These are phyloP conservation scores for Paraconiothyrium sp. DNA, from an alignment of 2,329 filamentous ascomycete genomes.

Conservation along the genomic window DNA sequence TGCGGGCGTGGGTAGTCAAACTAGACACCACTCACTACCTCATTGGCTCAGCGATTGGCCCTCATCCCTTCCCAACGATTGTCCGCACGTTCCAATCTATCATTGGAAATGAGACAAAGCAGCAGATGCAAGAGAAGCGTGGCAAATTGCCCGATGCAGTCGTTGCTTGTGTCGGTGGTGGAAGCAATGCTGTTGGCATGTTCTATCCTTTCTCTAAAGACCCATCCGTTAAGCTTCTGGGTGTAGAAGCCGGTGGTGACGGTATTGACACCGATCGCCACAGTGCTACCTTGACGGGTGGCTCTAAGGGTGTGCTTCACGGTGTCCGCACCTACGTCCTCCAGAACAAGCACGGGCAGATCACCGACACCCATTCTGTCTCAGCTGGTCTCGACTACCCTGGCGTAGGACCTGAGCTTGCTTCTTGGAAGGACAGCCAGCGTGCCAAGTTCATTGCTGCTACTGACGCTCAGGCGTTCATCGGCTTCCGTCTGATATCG, in stretches of 20 bases:
- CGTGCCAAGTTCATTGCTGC: slow-evolving; percentile 90
- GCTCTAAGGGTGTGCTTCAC: slow-evolving; percentile 91
- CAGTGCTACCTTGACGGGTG: slow-evolving; percentile 85
- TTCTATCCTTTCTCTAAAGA: slow-evolving; percentile 96
- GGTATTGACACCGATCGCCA: slow-evolving; percentile 87
- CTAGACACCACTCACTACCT: slow-evolving; percentile 97
- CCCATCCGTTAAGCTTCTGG: slow-evolving; percentile 83
- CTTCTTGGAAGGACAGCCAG: slow-evolving; percentile 88
- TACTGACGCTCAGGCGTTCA: slow-evolving; percentile 89
- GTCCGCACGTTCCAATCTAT: slow-evolving; percentile 97
- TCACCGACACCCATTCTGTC: slow-evolving; percentile 93
- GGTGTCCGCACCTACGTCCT: slow-evolving; percentile 96
- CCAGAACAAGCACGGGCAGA: slow-evolving; percentile 92
- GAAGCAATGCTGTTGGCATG: slow-evolving; percentile 96
- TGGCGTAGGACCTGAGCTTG: slow-evolving; percentile 92
- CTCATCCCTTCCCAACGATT: slow-evolving; percentile 97
- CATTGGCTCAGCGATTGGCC: slow-evolving; percentile 95
- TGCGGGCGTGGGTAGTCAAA: slow-evolving; percentile 92
- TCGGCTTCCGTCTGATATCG: slow-evolving; percentile 83
- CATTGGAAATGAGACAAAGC: slow-evolving; percentile 93
- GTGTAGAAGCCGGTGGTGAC: slow-evolving; percentile 95
- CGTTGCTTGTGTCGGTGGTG: slow-evolving; percentile 94
- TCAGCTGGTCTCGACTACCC: slow-evolving; percentile 97
- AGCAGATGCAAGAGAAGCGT: slow-evolving; percentile 84
- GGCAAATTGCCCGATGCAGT: slow-evolving; percentile 95